A percentile compares a stretch with the other conserved stretches of the same genome.
These are phyloP conservation scores for Parietaria judaica DNA, from an alignment of 306 rosid species.

Conservation along the genomic window DNA sequence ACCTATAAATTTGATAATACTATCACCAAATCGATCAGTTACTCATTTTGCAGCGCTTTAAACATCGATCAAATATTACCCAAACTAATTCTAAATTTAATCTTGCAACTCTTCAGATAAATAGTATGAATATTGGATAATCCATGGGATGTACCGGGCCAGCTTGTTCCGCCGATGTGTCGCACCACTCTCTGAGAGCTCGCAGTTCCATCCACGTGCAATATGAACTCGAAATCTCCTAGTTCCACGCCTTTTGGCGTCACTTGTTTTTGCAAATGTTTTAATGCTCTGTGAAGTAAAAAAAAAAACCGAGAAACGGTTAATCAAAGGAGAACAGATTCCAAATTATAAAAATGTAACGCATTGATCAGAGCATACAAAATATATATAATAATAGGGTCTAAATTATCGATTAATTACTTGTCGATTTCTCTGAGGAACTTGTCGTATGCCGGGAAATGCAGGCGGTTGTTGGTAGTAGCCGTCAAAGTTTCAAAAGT, in stretches of 20 bases:
- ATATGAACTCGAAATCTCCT: constrained; percentile 64
- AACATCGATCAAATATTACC: not conserved
- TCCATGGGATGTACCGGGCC: constrained; percentile 62
- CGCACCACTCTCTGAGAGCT: constrained; percentile 76
- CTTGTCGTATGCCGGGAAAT: constrained; percentile 74
- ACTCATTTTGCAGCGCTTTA: too few species aligned
- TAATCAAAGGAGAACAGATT: not conserved
- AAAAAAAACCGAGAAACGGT: not conserved
- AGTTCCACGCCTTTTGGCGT: constrained; percentile 66
- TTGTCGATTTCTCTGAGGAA: constrained; percentile 62
- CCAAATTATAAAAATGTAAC: too few species aligned
- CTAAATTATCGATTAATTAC: constrained; percentile 25
- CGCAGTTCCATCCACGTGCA: constrained; percentile 92
- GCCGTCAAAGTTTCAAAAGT: constrained; percentile 79
- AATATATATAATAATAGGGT: not conserved
- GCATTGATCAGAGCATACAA: not conserved
- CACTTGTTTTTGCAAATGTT: constrained; percentile 57
- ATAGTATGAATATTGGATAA: not conserved
- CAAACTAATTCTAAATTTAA: too few species aligned
- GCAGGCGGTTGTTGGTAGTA: constrained; percentile 60
- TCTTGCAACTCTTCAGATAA: not conserved
- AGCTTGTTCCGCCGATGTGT: constrained; percentile 77
- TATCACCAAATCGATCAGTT: too few species aligned
- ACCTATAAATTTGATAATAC: too few species aligned
- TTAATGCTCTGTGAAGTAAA: constrained; percentile 36